Percentiles rank a stretch among this genome's conserved stretches.
phyloP scores from a whole-genome alignment of 1,284 basidiomycete species.

The Leccinum angustisporum region DNA sequence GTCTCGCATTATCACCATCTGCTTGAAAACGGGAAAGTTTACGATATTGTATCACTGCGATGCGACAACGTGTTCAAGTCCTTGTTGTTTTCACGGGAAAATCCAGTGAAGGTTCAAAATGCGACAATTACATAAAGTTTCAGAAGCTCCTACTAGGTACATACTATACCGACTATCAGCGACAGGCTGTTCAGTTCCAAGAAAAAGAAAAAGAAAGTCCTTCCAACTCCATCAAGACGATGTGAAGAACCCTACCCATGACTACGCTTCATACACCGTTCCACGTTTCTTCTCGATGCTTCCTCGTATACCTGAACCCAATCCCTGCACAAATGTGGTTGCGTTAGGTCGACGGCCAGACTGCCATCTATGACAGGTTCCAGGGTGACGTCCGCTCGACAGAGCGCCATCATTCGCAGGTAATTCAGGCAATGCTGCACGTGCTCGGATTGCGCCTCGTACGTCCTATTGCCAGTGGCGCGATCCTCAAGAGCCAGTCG shows the following conservation, averaged over 20 bases:
- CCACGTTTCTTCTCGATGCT: slow-evolving; percentile 18
- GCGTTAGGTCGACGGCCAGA: slow-evolving; percentile 37
- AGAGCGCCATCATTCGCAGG: slow-evolving; percentile 35
- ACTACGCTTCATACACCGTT: slow-evolving; percentile 11
- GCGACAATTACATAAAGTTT: not conserved
- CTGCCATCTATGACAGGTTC: slow-evolving; percentile 36
- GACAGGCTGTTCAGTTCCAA: not conserved
- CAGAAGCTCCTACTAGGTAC: too few relatives aligned
- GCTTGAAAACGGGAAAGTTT: not conserved
- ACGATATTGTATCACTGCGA: not conserved
- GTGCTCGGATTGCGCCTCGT: slow-evolving; percentile 38
- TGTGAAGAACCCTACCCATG: not conserved
- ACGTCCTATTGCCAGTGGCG: slow-evolving; percentile 20
- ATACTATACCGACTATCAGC: not conserved
- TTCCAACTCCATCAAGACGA: not conserved
- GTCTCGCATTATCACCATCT: not conserved
- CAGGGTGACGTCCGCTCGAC: slow-evolving; percentile 36
- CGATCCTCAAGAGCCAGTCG: slow-evolving; percentile 22
- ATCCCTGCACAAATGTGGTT: slow-evolving; percentile 47
- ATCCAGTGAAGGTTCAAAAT: not conserved
- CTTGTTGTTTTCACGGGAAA: not conserved
- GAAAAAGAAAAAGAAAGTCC: not conserved
- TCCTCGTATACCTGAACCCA: slow-evolving; percentile 45
- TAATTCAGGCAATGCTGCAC: slow-evolving; percentile 41
- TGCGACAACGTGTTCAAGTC: not conserved